Base-by-base conservation (phyloP, 345 rosid genomes). In the Salix udensis region DNA sequence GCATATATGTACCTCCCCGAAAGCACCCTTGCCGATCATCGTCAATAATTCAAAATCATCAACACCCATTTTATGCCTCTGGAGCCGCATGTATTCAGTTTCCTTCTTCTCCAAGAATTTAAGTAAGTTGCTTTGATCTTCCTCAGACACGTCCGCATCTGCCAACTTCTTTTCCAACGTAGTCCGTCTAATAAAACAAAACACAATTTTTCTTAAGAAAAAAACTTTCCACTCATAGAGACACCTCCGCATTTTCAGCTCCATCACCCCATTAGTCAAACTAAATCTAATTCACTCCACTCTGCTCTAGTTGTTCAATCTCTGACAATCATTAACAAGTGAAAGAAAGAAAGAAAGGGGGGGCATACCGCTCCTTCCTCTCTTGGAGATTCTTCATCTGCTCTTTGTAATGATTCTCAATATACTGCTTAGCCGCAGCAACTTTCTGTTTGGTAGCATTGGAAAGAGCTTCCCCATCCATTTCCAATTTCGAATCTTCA, bases 51-150 rank as follows among this genome's bases (percentile, higher is more conserved):
- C 98, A 67, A 96, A 96, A 84, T 96, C 99, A 84, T 91, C 96
- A 73, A 81, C 96, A 23, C 97, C 97, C 91, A 96, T 85, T 86
- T 93, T 96, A 88, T 92, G 98, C 71, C 98, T 86, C 77, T 93
- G 97, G 80, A 92, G 92, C 64, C 99, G 94, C 98, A 96, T 96
- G 73, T 92, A 96, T 83, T 94, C 98, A 31, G 97, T 96, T 82
- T 96, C 99, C 75, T 94, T 96, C 85, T 89, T 85, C 92, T 96
- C 99, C 82, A 92, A 81, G 82, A 87, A 96, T 80, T 96, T 96
- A 18, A 94, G 90, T 58, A 96, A 86, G 85, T 94, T 96, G 71
- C 82, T 89, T 82, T 92, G 98, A 88, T 96, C 99, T 86, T 96
- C 97, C 87, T 94, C 92, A 1, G 99, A 93, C 39, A 90, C 97